Evolutionary conservation across 176 grass and related monocot genomes (phyloP).

Genomic region (Echinochloa phyllopogon): DNA sequence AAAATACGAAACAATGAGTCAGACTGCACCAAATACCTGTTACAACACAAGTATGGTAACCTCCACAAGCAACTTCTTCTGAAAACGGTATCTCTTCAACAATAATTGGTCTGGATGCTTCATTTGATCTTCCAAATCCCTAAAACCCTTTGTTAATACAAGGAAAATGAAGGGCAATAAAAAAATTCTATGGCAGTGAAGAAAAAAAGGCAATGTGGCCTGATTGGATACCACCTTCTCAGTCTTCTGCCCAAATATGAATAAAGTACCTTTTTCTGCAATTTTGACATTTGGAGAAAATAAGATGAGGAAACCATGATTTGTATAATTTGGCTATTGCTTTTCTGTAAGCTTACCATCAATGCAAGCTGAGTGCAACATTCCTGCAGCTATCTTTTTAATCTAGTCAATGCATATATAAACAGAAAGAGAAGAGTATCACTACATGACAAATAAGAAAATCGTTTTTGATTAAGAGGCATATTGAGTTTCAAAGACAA

Average conservation of each 20-base stretch:
- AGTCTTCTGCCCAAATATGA: slow-evolving; percentile 85
- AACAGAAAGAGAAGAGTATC: slow-evolving; percentile 23
- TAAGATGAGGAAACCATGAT: slow-evolving; percentile 34
- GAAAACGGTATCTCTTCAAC: slow-evolving; percentile 78
- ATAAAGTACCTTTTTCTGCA: slow-evolving; percentile 86
- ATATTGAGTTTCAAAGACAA: slow-evolving; percentile 39
- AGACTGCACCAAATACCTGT: slow-evolving; percentile 59
- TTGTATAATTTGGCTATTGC: slow-evolving; percentile 22
- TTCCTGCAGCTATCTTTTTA: slow-evolving; percentile 85
- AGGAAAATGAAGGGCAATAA: slow-evolving; percentile 34
- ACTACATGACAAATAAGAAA: slow-evolving; percentile 28
- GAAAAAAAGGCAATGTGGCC: slow-evolving; percentile 34
- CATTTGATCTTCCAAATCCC: slow-evolving; percentile 77
- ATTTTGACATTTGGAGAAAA: slow-evolving; percentile 34
- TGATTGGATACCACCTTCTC: slow-evolving; percentile 69
- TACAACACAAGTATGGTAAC: slow-evolving; percentile 89
- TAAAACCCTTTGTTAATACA: slow-evolving; percentile 48
- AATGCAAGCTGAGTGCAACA: slow-evolving; percentile 94
- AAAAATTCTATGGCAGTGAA: slow-evolving; percentile 9
- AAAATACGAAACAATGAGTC: neutral
- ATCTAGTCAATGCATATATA: slow-evolving; percentile 59
- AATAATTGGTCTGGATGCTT: slow-evolving; percentile 63
- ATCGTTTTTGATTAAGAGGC: slow-evolving; percentile 1
- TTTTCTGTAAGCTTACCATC: slow-evolving; percentile 67
- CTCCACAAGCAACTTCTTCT: slow-evolving; percentile 87